Percentiles rank a stretch among this genome's conserved stretches.
Evolutionary conservation across 2,329 filamentous ascomycete genomes (phyloP).

Genomic region (Alternaria atra): DNA sequence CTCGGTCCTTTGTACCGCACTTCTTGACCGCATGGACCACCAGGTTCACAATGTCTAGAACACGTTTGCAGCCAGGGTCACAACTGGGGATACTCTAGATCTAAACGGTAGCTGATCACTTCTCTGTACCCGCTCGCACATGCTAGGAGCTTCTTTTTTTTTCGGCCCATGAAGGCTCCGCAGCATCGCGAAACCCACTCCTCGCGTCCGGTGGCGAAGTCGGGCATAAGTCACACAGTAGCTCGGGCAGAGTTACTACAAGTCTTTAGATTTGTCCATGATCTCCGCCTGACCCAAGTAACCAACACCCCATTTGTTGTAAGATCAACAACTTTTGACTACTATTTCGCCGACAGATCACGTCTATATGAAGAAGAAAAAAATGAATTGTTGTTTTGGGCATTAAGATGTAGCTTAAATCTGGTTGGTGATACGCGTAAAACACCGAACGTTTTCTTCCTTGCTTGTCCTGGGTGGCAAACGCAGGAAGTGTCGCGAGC

Average conservation of each 20-base stretch:
- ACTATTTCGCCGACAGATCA: background rate
- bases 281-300: background rate
- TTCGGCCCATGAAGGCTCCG: background rate
- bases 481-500: constrained; percentile 7
- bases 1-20: background rate
- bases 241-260: constrained; percentile 2
- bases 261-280: background rate
- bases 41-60: background rate
- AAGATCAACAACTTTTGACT: constrained; percentile 1
- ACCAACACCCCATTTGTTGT: background rate
- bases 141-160: constrained; percentile 2
- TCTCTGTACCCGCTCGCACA: background rate
- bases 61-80: background rate
- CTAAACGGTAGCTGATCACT: background rate
- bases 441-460: background rate
- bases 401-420: background rate
- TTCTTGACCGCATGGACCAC: background rate
- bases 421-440: background rate
- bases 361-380: background rate
- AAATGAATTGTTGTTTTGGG: background rate
- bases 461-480: constrained; percentile 3
- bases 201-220: background rate
- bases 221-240: background rate
- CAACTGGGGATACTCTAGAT: background rate
- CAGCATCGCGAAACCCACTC: background rate